These are phyloP conservation scores for Neurospora sp. DNA, from an alignment of 495 filamentous ascomycete species.

Conservation along the genomic window DNA sequence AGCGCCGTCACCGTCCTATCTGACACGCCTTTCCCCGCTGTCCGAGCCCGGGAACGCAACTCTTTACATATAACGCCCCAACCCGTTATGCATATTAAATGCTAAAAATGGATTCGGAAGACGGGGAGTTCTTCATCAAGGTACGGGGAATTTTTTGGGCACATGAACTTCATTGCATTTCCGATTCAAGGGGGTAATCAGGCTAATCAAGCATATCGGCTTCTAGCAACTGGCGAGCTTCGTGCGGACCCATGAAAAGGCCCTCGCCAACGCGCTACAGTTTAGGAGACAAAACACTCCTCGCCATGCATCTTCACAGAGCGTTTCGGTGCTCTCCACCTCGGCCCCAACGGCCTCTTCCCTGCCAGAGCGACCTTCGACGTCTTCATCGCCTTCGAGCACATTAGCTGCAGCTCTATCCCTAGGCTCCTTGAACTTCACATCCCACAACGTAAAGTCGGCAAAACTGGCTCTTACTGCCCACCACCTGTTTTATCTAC, in stretches of 20 bases:
- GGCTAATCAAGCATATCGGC: neutral
- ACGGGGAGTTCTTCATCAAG: slow-evolving; percentile 85
- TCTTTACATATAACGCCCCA: slow-evolving; percentile 14
- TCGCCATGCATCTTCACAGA: slow-evolving; percentile 54
- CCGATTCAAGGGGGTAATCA: neutral
- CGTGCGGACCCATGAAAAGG: slow-evolving; percentile 94
- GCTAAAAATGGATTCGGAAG: slow-evolving; percentile 66
- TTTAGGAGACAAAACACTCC: slow-evolving; percentile 54
- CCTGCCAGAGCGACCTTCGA: slow-evolving; percentile 41
- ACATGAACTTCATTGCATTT: neutral
- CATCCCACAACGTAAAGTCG: slow-evolving; percentile 74
- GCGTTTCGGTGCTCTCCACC: slow-evolving; percentile 38
- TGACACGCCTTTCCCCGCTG: neutral
- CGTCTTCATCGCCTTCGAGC: slow-evolving; percentile 57
- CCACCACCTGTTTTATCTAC: slow-evolving; percentile 92
- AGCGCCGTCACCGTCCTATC: neutral
- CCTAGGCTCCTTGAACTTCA: slow-evolving; percentile 71
- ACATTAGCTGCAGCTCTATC: slow-evolving; percentile 77
- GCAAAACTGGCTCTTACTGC: slow-evolving; percentile 91
- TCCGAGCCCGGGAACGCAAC: slow-evolving; percentile 3
- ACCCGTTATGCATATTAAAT: slow-evolving; percentile 31
- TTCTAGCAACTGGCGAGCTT: slow-evolving; percentile 82
- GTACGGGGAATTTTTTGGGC: slow-evolving; percentile 30
- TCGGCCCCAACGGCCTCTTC: slow-evolving; percentile 39
- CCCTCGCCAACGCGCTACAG: slow-evolving; percentile 89